Base-by-base conservation (phyloP, 495 filamentous ascomycete genomes). In the Margaritispora aquatica region DNA sequence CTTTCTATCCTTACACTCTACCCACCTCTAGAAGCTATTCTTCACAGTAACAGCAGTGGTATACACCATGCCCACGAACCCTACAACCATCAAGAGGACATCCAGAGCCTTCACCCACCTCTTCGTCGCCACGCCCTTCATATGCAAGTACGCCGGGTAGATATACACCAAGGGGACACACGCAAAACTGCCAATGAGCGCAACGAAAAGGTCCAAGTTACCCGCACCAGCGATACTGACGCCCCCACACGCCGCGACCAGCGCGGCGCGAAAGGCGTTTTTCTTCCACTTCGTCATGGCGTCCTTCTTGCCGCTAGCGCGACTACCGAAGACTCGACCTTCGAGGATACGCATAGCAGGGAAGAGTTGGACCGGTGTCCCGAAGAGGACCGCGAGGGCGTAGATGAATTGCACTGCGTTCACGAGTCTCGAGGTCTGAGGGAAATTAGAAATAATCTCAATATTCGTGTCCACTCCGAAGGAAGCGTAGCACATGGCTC, bases 341-440 rank as follows among this genome's bases (percentile, higher is more conserved):
- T 86, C 84, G 36, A 85, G 69, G 63, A 87, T 87, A 13, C 84
- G 73, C 34, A 84, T 66, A 9, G 84, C 81, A 0, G 84, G 84
- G 64, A 85, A 87, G 26, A 86, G 76, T 66, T 87, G 84, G 0
- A 87, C 82, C 0, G 84, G 84, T 0, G 77, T 79, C 9, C 83
- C 83, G 7, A 80, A 79, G 2, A 87, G 71, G 26, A 87, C 79
- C 2, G 84, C 84, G 0, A 85, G 67, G 17, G 82, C 80, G 73
- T 87, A 87, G 27, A 88, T 74, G 54, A 87, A 81, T 54, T 88
- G 84, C 13, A 88, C 81, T 0, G 77, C 74, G 46, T 88, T 85
- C 68, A 88, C 84, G 20, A 87, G 72, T 27, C 77, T 78, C 71
- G 73, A 81, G 59, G 71, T 72, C 55, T 86, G 84, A 2, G 84